phyloP scores from a whole-genome alignment of 192 early-diverging fungal species.

The Backusella luteola region DNA sequence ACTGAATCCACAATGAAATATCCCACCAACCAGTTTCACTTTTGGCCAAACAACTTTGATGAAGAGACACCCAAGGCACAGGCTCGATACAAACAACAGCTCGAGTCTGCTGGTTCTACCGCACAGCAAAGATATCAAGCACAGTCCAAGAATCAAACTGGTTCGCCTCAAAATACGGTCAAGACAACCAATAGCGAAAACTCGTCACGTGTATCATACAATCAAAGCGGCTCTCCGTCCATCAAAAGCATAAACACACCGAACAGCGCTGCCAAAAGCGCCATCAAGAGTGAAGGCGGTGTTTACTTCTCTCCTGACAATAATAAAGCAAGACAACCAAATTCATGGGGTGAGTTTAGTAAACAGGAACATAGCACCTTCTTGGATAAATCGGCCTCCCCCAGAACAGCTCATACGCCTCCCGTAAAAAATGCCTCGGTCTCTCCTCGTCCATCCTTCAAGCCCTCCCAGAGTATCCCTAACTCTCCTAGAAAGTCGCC shows the following conservation, averaged over 20 bases:
- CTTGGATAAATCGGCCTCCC: neutral
- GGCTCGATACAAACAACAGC: neutral
- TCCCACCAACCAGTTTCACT: neutral
- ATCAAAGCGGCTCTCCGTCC: neutral
- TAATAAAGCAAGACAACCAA: neutral
- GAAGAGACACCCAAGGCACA: neutral
- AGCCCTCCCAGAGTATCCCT: neutral
- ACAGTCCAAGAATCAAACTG: neutral
- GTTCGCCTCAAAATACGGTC: neutral
- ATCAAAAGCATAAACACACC: neutral
- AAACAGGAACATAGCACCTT: neutral
- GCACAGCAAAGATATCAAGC: neutral
- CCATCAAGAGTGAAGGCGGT: neutral
- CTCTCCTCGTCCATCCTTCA: neutral
- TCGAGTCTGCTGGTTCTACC: neutral
- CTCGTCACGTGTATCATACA: neutral
- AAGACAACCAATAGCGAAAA: neutral
- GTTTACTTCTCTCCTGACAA: neutral
- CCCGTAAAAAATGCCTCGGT: neutral
- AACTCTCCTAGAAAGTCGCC: neutral
- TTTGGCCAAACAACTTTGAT: conserved; percentile 11
- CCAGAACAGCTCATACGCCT: neutral
- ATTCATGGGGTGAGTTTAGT: neutral
- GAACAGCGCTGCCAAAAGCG: neutral
- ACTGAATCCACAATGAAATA: conserved; percentile 7